A percentile compares a stretch with the other conserved stretches of the same genome.
Conservation (phyloP, 768 basidiomycete species). For the Plicaturopsis crispa region DNA sequence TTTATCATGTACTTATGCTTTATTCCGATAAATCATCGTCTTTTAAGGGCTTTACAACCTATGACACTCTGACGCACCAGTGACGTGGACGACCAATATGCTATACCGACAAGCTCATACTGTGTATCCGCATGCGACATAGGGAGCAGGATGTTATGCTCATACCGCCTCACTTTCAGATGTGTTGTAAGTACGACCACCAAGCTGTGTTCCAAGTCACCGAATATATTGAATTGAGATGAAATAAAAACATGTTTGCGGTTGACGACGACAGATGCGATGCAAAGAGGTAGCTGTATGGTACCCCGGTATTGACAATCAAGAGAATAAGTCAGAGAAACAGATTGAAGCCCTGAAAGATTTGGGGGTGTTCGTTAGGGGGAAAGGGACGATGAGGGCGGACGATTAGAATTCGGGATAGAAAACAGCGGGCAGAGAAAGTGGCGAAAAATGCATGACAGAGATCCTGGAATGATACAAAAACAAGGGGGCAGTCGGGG, state of each 20-base stretch:
- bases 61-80: too few relatives aligned
- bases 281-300: conserved; percentile 27
- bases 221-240: conserved; percentile 26
- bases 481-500: conserved; percentile 11
- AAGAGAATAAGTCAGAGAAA: conserved; percentile 26
- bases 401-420: conserved; percentile 6
- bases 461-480: conserved; percentile 10
- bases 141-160: too few relatives aligned
- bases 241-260: conserved; percentile 38
- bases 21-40: too few relatives aligned
- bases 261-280: conserved; percentile 11
- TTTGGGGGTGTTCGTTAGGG: conserved; percentile 5
- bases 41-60: too few relatives aligned
- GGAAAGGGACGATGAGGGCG: conserved; percentile 6
- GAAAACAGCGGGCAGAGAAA: conserved; percentile 10
- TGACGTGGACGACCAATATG: conserved; percentile 4
- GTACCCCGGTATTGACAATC: conserved; percentile 31
- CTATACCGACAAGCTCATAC: conserved; percentile 4
- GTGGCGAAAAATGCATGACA: conserved; percentile 11
- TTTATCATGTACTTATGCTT: too few relatives aligned
- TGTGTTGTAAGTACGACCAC: conserved; percentile 1
- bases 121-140: neutral
- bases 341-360: conserved; percentile 20
- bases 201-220: conserved; percentile 6
- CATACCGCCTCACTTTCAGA: too few relatives aligned